Percentiles rank a stretch among this genome's conserved stretches.
These are phyloP conservation scores for Nicotiana obtusifolia DNA, from an alignment of 257 asterid genomes.

Conservation along the genomic window DNA sequence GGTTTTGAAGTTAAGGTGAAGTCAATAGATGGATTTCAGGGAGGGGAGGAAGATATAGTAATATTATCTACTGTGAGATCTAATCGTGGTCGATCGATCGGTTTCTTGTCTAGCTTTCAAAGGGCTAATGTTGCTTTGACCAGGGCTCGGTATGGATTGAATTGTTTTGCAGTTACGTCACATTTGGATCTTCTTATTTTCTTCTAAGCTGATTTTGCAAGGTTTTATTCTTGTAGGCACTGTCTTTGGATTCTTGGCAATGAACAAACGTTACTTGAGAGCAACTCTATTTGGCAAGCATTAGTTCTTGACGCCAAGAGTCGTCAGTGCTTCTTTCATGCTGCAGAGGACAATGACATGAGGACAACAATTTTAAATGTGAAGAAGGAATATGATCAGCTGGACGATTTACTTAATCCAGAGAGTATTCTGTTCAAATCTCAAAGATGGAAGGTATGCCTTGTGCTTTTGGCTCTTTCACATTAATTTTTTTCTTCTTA, in stretches of 20 bases:
- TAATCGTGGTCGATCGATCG: conserved; percentile 41
- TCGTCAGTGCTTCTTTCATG: conserved; percentile 50
- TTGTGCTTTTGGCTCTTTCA: neutral
- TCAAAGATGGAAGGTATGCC: conserved; percentile 61
- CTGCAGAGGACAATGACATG: conserved; percentile 39
- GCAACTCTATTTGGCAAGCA: conserved; percentile 41
- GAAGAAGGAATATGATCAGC: conserved; percentile 45
- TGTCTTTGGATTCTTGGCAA: conserved; percentile 70
- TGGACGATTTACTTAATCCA: conserved; percentile 53
- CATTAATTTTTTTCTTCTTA: neutral
- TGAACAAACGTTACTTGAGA: conserved; percentile 35
- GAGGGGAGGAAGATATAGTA: conserved; percentile 63
- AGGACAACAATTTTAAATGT: conserved; percentile 31
- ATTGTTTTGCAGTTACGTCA: neutral
- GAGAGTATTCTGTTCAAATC: conserved; percentile 38
- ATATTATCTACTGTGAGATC: conserved; percentile 67
- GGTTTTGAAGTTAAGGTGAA: conserved; percentile 48
- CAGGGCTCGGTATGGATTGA: conserved; percentile 53
- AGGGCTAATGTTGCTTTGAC: conserved; percentile 70
- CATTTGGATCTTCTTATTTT: neutral
- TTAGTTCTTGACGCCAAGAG: conserved; percentile 42
- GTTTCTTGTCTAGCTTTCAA: conserved; percentile 44
- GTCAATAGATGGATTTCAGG: conserved; percentile 75
- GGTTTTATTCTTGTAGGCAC: conserved; percentile 31
- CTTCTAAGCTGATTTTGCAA: neutral